phyloP scores from a whole-genome alignment of 148 eudicot species.

The Rhododendron kiyosumense region DNA sequence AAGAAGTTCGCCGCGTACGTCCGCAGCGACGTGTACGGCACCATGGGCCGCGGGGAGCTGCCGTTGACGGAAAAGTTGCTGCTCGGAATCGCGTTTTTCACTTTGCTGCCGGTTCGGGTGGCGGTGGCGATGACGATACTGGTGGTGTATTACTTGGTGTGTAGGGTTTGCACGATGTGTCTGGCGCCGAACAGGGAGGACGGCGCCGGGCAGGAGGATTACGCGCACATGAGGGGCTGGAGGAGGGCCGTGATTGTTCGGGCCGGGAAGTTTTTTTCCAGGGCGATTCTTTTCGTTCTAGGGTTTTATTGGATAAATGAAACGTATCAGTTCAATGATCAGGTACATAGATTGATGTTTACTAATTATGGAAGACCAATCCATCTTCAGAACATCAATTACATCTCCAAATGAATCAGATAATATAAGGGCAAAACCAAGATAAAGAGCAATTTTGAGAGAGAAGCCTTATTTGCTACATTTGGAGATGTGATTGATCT shows the following conservation, averaged over 20 bases:
- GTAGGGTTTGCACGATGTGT: slow-evolving; percentile 60
- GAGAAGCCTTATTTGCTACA: background rate
- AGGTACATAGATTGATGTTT: slow-evolving; percentile 15
- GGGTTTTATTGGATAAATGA: slow-evolving; percentile 79
- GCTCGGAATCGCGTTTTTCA: slow-evolving; percentile 38
- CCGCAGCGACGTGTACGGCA: slow-evolving; percentile 63
- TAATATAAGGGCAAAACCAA: background rate
- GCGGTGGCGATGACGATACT: slow-evolving; percentile 31
- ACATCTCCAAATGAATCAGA: background rate
- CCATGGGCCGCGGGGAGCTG: slow-evolving; percentile 62
- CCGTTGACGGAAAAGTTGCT: slow-evolving; percentile 47
- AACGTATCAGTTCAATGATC: slow-evolving; percentile 11
- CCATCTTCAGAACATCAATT: background rate
- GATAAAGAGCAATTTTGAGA: background rate
- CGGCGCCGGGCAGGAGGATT: slow-evolving; percentile 50
- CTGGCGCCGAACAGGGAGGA: slow-evolving; percentile 39
- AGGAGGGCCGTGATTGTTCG: slow-evolving; percentile 53
- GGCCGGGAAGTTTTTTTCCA: slow-evolving; percentile 59
- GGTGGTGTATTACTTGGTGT: slow-evolving; percentile 61
- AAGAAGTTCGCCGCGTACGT: slow-evolving; percentile 72
- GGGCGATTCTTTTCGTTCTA: slow-evolving; percentile 58
- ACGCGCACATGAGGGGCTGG: slow-evolving; percentile 71
- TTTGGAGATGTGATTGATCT: background rate
- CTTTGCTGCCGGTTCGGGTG: slow-evolving; percentile 57
- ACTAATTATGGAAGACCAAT: background rate